Percentiles rank a stretch among this genome's conserved stretches.
Conservation (phyloP, 306 rosid genomes). For the Sicyos baderoa region DNA sequence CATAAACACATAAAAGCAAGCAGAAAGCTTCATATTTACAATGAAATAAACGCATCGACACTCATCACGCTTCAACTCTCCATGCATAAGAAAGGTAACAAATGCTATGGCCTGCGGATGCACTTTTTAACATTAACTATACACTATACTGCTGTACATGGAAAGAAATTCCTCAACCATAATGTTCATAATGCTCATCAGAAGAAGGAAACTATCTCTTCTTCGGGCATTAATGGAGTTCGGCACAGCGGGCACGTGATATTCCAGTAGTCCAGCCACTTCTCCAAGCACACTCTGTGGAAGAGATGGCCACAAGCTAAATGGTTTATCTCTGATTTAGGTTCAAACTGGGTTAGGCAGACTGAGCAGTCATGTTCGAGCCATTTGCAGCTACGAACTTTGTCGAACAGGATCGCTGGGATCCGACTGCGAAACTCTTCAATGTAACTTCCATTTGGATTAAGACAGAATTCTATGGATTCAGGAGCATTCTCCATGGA, state of each 20-base stretch:
- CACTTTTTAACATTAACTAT: slow-evolving; percentile 15
- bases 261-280: slow-evolving; percentile 93
- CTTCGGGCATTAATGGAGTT: slow-evolving; percentile 74
- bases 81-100: slow-evolving; percentile 18
- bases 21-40: slow-evolving; percentile 16
- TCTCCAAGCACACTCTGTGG: slow-evolving; percentile 77
- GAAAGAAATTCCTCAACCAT: background rate
- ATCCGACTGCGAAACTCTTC: slow-evolving; percentile 58
- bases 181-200: slow-evolving; percentile 33
- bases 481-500: slow-evolving; percentile 37
- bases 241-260: slow-evolving; percentile 92
- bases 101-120: slow-evolving; percentile 14
- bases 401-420: slow-evolving; percentile 52
- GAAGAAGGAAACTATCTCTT: slow-evolving; percentile 40
- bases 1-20: background rate
- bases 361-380: slow-evolving; percentile 67
- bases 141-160: slow-evolving; percentile 19
- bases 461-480: slow-evolving; percentile 32
- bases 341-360: slow-evolving; percentile 63
- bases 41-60: slow-evolving; percentile 3
- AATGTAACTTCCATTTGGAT: slow-evolving; percentile 39
- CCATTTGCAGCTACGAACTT: slow-evolving; percentile 33
- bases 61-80: slow-evolving; percentile 19
- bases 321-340: slow-evolving; percentile 70
- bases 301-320: slow-evolving; percentile 81